Base-by-base conservation (phyloP, 1,139 yeast species). In the Nakaseomyces nivariensis region DNA sequence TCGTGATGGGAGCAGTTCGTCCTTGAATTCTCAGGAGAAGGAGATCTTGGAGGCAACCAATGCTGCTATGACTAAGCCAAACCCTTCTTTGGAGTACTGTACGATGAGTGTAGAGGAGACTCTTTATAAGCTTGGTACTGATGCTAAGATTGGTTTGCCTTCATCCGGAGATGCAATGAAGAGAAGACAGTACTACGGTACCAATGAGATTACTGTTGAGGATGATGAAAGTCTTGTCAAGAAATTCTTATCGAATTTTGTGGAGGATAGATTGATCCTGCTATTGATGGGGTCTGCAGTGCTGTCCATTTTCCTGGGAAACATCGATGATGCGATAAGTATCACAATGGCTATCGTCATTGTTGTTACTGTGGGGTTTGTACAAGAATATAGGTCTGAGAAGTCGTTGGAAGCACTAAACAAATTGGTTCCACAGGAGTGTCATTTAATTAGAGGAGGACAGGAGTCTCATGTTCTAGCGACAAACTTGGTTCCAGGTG, bases 311-410 rank as follows among this genome's bases (percentile, higher is more conserved):
- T 69, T 86, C 64, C 86, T 92, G 94, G 95, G 96, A 26, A 92
- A 92, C 67, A 79, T 81, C 38, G 97, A 90, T 65, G 98, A 92
- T 66, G 95, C 97, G 2, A 72, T 92, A 27, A 82, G 94, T 54
- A 90, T 90, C 61, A 82, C 95, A 0, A 72, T 88, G 56, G 97
- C 97, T 5, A 86, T 90, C 51, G 60, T 85, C 38, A 89, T 90
- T 58, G 97, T 90, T 32, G 96, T 90, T 7, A 78, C 94, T 0
- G 98, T 92, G 32, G 98, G 97, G 0, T 92, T 92, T 68, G 90
- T 92, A 26, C 98, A 92, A 68, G 98, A 92, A 66, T 89, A 89
- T 64, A 76, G 97, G 60, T 85, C 96, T 0, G 98, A 92, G 65
- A 85, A 92, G 70, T 85, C 96, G 3, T 72, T 92, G 52, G 95